Evolutionary conservation across 805 yeast species (phyloP).

Genomic region (Metschnikowia borealis): DNA sequence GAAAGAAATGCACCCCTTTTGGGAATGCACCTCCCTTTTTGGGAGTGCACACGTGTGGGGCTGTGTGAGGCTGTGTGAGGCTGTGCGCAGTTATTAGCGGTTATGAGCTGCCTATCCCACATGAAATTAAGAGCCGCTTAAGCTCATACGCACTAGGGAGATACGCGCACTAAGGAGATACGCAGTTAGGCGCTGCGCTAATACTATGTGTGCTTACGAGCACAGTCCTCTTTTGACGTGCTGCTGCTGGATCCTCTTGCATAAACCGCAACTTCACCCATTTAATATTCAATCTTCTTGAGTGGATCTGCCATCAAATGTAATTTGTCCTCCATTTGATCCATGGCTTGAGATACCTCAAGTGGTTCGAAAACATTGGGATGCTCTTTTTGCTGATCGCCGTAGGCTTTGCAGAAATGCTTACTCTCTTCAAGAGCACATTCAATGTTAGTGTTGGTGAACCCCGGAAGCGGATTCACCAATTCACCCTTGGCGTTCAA

Average conservation of each 20-base stretch:
- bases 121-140: no score
- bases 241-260: background rate
- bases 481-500: slow-evolving; percentile 19
- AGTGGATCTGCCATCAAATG: background rate
- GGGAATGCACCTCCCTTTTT: no score
- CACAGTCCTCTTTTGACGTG: no score
- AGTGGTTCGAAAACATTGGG: background rate
- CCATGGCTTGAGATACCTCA: slow-evolving; percentile 1
- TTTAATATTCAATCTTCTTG: background rate
- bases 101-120: no score
- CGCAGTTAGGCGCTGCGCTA: no score
- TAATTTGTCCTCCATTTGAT: background rate
- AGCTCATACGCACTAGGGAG: no score
- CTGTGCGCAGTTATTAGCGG: no score
- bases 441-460: slow-evolving; percentile 9
- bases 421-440: slow-evolving; percentile 13
- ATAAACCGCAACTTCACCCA: background rate
- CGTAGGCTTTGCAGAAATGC: slow-evolving; percentile 9
- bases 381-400: background rate
- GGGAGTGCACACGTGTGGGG: no score
- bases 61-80: no score
- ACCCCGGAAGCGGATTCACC: background rate
- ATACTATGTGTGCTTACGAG: no score
- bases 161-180: no score
- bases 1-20: no score